Evolutionary conservation across 2,329 filamentous ascomycete genomes (phyloP).

Genomic region (Cladosporium sp.): DNA sequence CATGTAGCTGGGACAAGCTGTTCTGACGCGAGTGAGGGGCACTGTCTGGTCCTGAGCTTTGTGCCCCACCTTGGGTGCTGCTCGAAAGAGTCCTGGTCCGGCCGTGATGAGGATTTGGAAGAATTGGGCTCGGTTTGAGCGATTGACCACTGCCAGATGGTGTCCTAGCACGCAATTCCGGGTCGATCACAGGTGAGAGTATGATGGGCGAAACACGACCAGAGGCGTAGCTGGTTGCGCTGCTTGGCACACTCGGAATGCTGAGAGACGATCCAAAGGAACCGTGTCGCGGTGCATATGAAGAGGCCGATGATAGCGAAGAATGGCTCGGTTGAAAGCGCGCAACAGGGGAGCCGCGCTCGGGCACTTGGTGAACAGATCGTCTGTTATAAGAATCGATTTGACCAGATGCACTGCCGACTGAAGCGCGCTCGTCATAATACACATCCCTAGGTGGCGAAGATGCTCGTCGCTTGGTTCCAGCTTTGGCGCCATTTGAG

Average conservation of each 20-base stretch:
- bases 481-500: slow-evolving; percentile 41
- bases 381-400: slow-evolving; percentile 52
- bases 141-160: slow-evolving; percentile 49
- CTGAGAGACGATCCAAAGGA: slow-evolving; percentile 60
- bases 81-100: slow-evolving; percentile 22
- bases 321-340: slow-evolving; percentile 34
- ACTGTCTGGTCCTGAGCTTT: slow-evolving; percentile 21
- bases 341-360: slow-evolving; percentile 42
- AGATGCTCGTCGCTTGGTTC: slow-evolving; percentile 61
- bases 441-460: slow-evolving; percentile 56
- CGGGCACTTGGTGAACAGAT: slow-evolving; percentile 53
- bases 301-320: slow-evolving; percentile 59
- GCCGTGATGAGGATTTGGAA: slow-evolving; percentile 7
- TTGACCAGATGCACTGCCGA: slow-evolving; percentile 40
- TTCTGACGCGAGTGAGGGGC: slow-evolving; percentile 42
- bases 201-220: slow-evolving; percentile 59
- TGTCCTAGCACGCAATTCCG: slow-evolving; percentile 41
- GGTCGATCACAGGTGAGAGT: slow-evolving; percentile 55
- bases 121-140: slow-evolving; percentile 37
- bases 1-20: slow-evolving; percentile 51
- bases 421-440: slow-evolving; percentile 42
- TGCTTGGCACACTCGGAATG: slow-evolving; percentile 57
- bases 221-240: slow-evolving; percentile 61
- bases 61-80: slow-evolving; percentile 26
- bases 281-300: slow-evolving; percentile 55